Conservation (phyloP, 495 filamentous ascomycete species). For the Penicillium chermesinum region DNA sequence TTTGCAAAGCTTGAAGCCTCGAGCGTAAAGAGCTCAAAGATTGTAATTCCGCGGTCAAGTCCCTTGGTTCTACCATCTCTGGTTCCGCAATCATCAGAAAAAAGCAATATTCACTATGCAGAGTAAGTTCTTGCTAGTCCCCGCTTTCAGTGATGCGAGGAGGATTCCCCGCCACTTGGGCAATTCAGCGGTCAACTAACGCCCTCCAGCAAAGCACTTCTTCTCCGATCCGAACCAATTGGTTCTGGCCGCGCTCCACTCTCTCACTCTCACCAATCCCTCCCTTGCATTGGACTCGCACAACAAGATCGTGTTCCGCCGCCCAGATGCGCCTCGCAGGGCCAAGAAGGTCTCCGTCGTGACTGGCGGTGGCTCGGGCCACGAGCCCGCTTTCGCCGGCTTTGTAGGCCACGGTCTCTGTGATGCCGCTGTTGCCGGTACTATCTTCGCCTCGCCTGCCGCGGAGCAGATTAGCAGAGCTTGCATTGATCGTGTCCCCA, state of each 20-base stretch:
- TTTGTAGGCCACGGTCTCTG: slow-evolving; percentile 72
- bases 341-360: slow-evolving; percentile 68
- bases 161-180: neutral
- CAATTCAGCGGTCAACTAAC: slow-evolving; percentile 5
- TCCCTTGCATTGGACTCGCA: slow-evolving; percentile 69
- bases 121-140: slow-evolving; percentile 1
- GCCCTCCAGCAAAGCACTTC: slow-evolving; percentile 71
- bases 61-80: neutral
- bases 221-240: slow-evolving; percentile 78
- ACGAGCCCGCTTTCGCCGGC: slow-evolving; percentile 84
- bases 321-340: slow-evolving; percentile 48
- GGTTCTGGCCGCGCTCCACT: slow-evolving; percentile 70
- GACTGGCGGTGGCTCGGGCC: slow-evolving; percentile 86
- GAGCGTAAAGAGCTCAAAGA: neutral
- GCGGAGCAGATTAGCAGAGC: slow-evolving; percentile 82
- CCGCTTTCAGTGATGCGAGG: neutral
- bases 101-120: neutral
- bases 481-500: slow-evolving; percentile 65
- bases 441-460: slow-evolving; percentile 85
- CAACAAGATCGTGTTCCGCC: slow-evolving; percentile 84
- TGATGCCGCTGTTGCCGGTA: slow-evolving; percentile 79
- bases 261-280: slow-evolving; percentile 80
- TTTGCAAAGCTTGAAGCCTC: neutral
- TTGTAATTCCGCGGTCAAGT: neutral
- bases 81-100: slow-evolving; percentile 3